Conservation (phyloP, 2,329 filamentous ascomycete species). For the Cryphonectria naterciae region DNA sequence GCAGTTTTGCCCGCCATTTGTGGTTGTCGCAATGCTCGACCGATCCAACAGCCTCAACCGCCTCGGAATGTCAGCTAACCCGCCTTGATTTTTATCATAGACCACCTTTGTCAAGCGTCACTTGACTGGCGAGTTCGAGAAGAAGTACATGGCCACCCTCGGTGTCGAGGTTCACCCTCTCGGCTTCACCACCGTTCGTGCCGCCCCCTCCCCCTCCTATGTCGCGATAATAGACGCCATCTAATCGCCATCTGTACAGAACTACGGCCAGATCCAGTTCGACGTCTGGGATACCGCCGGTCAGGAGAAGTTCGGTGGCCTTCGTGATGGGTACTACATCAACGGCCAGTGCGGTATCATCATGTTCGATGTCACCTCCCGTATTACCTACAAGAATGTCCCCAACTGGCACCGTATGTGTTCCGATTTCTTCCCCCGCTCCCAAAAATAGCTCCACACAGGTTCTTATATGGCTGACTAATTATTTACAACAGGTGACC, state of each 20-base stretch:
- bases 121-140: conserved; percentile 99
- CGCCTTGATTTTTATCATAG: conserved; percentile 52
- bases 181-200: conserved; percentile 92
- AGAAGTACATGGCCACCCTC: conserved; percentile 99
- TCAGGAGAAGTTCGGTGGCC: conserved; percentile 99
- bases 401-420: conserved; percentile 99
- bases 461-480: neutral
- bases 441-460: neutral
- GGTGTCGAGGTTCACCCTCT: conserved; percentile 99
- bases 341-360: conserved; percentile 99
- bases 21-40: conserved; percentile 26
- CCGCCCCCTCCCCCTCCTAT: conserved; percentile 14
- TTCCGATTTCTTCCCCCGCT: neutral
- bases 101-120: conserved; percentile 99
- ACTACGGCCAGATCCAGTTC: conserved; percentile 96
- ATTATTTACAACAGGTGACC: conserved; percentile 68
- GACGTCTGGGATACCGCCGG: conserved; percentile 99
- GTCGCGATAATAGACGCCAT: conserved; percentile 33
- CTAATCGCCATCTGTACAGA: conserved; percentile 54
- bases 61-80: conserved; percentile 18
- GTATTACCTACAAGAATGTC: conserved; percentile 99
- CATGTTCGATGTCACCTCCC: conserved; percentile 99
- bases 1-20: conserved; percentile 27
- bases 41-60: conserved; percentile 16
- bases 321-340: conserved; percentile 99